These are phyloP conservation scores for Pleoardoris graminearum DNA, from an alignment of 2,329 filamentous ascomycete species.

Conservation along the genomic window DNA sequence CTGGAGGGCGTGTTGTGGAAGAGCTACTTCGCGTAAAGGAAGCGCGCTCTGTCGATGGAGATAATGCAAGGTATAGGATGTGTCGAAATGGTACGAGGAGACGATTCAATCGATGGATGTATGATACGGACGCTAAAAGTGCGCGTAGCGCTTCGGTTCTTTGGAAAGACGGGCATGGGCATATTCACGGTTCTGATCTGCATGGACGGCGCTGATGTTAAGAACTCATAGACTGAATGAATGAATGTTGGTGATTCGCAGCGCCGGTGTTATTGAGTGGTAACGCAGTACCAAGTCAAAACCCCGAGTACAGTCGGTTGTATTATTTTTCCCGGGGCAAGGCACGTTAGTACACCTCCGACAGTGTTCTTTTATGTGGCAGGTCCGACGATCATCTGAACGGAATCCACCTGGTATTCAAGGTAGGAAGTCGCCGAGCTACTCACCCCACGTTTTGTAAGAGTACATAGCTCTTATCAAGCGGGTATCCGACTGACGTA, in stretches of 20 bases:
- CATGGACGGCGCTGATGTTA: constrained; percentile 6
- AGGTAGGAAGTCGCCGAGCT: too few relatives aligned
- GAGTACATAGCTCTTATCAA: too few relatives aligned
- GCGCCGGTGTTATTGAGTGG: neutral
- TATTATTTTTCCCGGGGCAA: neutral
- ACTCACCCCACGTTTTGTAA: too few relatives aligned
- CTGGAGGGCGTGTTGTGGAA: constrained; percentile 97
- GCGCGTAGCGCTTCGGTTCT: neutral
- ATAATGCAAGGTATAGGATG: too few relatives aligned
- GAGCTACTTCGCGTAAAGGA: constrained; percentile 88
- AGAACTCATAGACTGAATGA: neutral
- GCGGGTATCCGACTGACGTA: too few relatives aligned
- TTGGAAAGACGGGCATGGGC: neutral
- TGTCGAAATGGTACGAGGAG: too few relatives aligned
- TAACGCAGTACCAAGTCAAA: neutral
- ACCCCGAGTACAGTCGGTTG: neutral
- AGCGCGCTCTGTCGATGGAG: neutral
- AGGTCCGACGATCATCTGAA: too few relatives aligned
- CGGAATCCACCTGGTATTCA: too few relatives aligned
- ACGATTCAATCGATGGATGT: neutral
- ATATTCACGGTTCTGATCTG: neutral
- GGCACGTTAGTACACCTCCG: too few relatives aligned
- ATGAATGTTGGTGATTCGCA: neutral
- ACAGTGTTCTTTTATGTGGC: too few relatives aligned
- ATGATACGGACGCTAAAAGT: neutral